These are phyloP conservation scores for Wickerhamomyces strasburgensis DNA, from an alignment of 805 yeast genomes.

Conservation along the genomic window DNA sequence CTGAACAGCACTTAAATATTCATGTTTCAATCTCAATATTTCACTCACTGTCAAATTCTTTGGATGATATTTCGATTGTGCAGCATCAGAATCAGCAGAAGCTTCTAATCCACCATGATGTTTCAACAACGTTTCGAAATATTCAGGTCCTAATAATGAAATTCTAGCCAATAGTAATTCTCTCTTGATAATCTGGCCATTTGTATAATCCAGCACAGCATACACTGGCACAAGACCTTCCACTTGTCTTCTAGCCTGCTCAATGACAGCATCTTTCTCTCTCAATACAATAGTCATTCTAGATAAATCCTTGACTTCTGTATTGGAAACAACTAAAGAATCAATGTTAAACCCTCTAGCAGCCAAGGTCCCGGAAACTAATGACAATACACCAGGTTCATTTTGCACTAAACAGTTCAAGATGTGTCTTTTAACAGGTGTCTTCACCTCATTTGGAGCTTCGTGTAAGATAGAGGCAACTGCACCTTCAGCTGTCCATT, in stretches of 20 bases:
- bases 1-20: slow-evolving; percentile 80
- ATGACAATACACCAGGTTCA: slow-evolving; percentile 95
- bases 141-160: slow-evolving; percentile 95
- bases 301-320: slow-evolving; percentile 91
- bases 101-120: slow-evolving; percentile 52
- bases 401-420: slow-evolving; percentile 96
- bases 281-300: slow-evolving; percentile 94
- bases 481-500: slow-evolving; percentile 95
- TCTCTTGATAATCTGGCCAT: slow-evolving; percentile 84
- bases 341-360: slow-evolving; percentile 98
- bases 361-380: slow-evolving; percentile 92
- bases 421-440: slow-evolving; percentile 79
- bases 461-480: slow-evolving; percentile 94
- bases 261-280: slow-evolving; percentile 94
- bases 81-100: slow-evolving; percentile 25
- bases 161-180: slow-evolving; percentile 90
- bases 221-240: slow-evolving; percentile 98
- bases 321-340: slow-evolving; percentile 92
- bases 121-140: slow-evolving; percentile 88
- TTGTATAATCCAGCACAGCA: slow-evolving; percentile 92
- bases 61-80: slow-evolving; percentile 64
- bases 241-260: slow-evolving; percentile 96
- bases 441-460: slow-evolving; percentile 54
- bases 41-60: slow-evolving; percentile 84
- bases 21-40: slow-evolving; percentile 89